phyloP scores from a whole-genome alignment of 495 filamentous ascomycete species.

The Evernia prunastri region DNA sequence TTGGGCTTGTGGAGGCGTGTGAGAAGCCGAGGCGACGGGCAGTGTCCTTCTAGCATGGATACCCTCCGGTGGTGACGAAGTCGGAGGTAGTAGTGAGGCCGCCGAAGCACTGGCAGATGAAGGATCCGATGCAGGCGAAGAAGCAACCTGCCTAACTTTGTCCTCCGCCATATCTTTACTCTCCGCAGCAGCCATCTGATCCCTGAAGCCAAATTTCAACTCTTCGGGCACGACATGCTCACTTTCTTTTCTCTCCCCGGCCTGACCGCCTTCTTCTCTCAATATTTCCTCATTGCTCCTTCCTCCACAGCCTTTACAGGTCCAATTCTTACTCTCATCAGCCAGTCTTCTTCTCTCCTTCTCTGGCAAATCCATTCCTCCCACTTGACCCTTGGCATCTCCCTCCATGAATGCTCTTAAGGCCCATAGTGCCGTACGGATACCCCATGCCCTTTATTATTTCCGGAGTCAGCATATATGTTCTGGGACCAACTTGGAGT shows the following conservation, averaged over 20 bases:
- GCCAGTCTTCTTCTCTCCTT: slow-evolving; percentile 60
- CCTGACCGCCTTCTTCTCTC: slow-evolving; percentile 44
- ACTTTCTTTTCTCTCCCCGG: slow-evolving; percentile 32
- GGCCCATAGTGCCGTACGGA: slow-evolving; percentile 55
- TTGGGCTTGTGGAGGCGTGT: background rate
- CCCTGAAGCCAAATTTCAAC: slow-evolving; percentile 42
- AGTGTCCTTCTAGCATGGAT: slow-evolving; percentile 7
- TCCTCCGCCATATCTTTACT: slow-evolving; percentile 38
- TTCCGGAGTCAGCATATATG: too few relatives aligned
- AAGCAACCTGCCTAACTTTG: slow-evolving; percentile 5
- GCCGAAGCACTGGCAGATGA: slow-evolving; percentile 6
- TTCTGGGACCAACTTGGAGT: too few relatives aligned
- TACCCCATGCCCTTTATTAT: slow-evolving; percentile 93
- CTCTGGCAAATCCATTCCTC: slow-evolving; percentile 70
- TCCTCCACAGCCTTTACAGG: slow-evolving; percentile 57
- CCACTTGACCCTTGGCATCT: slow-evolving; percentile 65
- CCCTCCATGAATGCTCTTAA: slow-evolving; percentile 48
- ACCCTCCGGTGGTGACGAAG: slow-evolving; percentile 4
- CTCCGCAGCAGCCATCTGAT: slow-evolving; percentile 31
- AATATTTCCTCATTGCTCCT: slow-evolving; percentile 67
- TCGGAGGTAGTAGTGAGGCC: slow-evolving; percentile 18
- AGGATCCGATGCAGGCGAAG: background rate
- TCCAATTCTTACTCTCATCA: slow-evolving; percentile 51
- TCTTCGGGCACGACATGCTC: slow-evolving; percentile 41
- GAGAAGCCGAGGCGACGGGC: slow-evolving; percentile 5